These are phyloP conservation scores for Melastoma malabathricum DNA, from an alignment of 345 rosid species.

Conservation along the genomic window DNA sequence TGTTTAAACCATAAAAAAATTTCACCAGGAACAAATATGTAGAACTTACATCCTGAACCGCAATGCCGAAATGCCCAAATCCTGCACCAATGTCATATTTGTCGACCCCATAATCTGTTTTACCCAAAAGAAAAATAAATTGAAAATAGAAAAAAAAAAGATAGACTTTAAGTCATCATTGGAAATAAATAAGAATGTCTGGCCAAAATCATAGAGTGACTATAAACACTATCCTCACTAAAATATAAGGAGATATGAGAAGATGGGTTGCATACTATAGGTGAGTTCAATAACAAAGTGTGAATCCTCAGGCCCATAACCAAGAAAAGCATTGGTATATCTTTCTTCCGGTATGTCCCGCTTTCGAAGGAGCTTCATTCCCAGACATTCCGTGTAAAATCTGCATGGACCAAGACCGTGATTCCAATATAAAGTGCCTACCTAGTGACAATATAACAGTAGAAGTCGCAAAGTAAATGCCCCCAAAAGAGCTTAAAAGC, in stretches of 20 bases:
- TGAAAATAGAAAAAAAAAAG: not conserved
- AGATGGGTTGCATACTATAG: constrained; percentile 43
- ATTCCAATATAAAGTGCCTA: constrained; percentile 1
- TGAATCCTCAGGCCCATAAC: constrained; percentile 96
- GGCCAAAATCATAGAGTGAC: too few relatives aligned
- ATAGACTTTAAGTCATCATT: not conserved
- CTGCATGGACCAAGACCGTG: constrained; percentile 23
- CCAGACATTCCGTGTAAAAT: constrained; percentile 90
- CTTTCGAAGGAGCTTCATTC: constrained; percentile 92
- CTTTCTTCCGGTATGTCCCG: constrained; percentile 98
- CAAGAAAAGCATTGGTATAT: constrained; percentile 93
- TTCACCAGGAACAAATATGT: not conserved
- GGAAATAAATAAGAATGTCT: too few relatives aligned
- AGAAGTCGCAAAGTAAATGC: not conserved
- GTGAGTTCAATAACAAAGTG: constrained; percentile 92
- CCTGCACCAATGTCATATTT: constrained; percentile 75
- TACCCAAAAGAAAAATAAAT: constrained; percentile 3
- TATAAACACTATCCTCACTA: not conserved
- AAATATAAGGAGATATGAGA: not conserved
- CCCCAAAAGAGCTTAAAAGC: not conserved
- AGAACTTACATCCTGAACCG: constrained; percentile 81
- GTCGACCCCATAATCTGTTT: constrained; percentile 91
- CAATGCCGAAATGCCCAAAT: constrained; percentile 96
- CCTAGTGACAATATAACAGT: not conserved
- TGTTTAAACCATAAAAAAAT: not conserved